Base-by-base conservation (phyloP, 75 land plant genomes). In the Cupressus sempervirens region DNA sequence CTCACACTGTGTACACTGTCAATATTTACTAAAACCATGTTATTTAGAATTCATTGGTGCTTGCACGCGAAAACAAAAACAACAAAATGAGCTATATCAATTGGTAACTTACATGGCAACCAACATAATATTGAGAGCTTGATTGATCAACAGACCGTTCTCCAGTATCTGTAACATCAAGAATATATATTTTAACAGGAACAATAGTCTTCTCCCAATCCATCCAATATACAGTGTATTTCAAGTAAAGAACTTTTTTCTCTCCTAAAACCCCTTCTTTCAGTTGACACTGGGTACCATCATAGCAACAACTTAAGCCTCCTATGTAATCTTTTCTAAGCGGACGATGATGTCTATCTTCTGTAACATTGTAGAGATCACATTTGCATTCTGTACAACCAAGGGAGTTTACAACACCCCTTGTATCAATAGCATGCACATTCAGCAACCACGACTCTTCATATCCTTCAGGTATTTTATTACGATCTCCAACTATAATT, bases 341-440 rank as follows among this genome's bases (percentile, higher is more conserved):
- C 52, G 90, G 88, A n/a, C 77, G 36, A 14, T 93, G 93, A 84
- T 85, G 77, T 77, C 86, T 89, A 84, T 94, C 93, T 41, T 46
- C 65, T 41, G 99, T 93, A 0, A 93, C 89, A 85, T 96, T 94
- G 77, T 94, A 97, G 5, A 95, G 90, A 87, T 91, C 88, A 74
- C 98, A 95, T 88, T 86, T 87, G 82, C 98, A 96, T 84, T 96
- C 98, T 10, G 93, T 91, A 89, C 98, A 96, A 6, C 97, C 98
- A 86, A 88, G 80, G 3, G 83, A 87, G 83, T 94, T 90, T 46
- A 80, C 88, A 75, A 89, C 96, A 15, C 92, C 98, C 20, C 98
- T 88, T 16, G 98, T 97, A 83, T 97, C 98, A 84, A 97, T 94
- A n/a, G 96, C 98, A 86, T 97, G 98, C 13, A 97, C 96, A 87